Evolutionary conservation across 169 alveolate species (phyloP).

Genomic region (Cryptosporidium meleagridis): DNA sequence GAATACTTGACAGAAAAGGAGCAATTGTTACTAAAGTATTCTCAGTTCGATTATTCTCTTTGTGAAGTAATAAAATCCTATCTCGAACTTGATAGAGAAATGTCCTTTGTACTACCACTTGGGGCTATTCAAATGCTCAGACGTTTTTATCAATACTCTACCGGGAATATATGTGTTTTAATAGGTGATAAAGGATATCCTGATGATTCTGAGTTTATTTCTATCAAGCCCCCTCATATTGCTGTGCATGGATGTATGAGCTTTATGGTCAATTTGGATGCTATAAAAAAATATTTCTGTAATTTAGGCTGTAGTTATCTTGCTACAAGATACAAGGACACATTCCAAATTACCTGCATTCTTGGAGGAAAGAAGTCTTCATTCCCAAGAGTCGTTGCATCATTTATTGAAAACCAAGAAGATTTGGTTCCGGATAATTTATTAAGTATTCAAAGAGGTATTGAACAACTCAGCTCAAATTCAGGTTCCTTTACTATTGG

Average conservation of each 20-base stretch:
- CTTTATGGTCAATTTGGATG: conserved; percentile 86
- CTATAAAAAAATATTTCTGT: conserved; percentile 82
- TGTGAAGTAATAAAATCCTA: conserved; percentile 77
- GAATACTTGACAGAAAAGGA: background rate
- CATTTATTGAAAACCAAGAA: conserved; percentile 51
- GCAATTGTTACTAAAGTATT: conserved; percentile 1
- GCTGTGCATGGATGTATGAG: conserved; percentile 88
- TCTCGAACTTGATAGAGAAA: conserved; percentile 76
- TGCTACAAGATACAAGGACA: conserved; percentile 85
- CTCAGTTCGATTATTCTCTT: conserved; percentile 11
- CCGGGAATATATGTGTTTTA: conserved; percentile 80
- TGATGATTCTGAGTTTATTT: conserved; percentile 83
- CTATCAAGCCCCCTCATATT: conserved; percentile 85
- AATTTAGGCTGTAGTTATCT: conserved; percentile 83
- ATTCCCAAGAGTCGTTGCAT: conserved; percentile 53
- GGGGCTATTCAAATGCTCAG: conserved; percentile 84
- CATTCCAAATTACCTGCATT: conserved; percentile 83
- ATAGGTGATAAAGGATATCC: conserved; percentile 89
- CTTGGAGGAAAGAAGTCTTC: conserved; percentile 39
- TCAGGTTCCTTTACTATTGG: background rate
- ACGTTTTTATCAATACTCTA: conserved; percentile 78
- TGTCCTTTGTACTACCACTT: conserved; percentile 84
- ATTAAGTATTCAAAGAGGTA: conserved; percentile 49
- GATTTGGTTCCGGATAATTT: conserved; percentile 60
- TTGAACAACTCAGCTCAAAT: conserved; percentile 8